phyloP scores from a whole-genome alignment of 352 stramenopile species.

The Globisporangium ultimum region DNA sequence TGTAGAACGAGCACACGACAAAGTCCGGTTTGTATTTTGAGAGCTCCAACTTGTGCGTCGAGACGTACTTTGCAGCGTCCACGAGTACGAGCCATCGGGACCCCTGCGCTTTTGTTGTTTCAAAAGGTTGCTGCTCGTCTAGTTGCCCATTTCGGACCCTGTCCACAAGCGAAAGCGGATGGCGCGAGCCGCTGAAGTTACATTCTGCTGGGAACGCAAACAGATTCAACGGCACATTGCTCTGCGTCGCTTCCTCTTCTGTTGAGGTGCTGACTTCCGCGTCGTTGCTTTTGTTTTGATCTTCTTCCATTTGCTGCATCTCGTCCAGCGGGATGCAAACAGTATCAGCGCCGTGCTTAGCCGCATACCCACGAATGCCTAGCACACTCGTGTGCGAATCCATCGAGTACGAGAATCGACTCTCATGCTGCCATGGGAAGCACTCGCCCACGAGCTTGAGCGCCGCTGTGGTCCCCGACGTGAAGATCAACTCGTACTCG shows the following conservation, averaged over 20 bases:
- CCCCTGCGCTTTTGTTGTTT: not conserved
- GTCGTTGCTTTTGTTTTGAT: not conserved
- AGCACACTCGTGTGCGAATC: conserved; percentile 78
- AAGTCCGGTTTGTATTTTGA: conserved; percentile 48
- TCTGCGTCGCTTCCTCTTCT: not conserved
- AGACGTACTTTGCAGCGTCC: conserved; percentile 69
- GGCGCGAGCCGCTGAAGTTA: conserved; percentile 68
- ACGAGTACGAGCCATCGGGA: conserved; percentile 56
- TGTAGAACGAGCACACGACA: conserved; percentile 80
- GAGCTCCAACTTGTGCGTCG: conserved; percentile 55
- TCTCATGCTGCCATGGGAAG: conserved; percentile 64
- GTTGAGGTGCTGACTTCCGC: not conserved
- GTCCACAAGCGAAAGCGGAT: conserved; percentile 42
- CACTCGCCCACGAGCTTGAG: conserved; percentile 82
- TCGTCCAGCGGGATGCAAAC: conserved; percentile 34
- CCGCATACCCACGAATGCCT: conserved; percentile 51
- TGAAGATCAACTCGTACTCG: conserved; percentile 84
- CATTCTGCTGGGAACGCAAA: conserved; percentile 75
- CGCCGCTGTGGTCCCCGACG: conserved; percentile 71
- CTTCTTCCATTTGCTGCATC: conserved; percentile 29
- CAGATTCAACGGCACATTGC: conserved; percentile 25
- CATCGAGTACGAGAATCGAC: conserved; percentile 53
- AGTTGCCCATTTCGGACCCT: conserved; percentile 24
- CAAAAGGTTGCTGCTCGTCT: not conserved
- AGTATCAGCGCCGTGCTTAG: conserved; percentile 19